Conservation (phyloP, 129 eudicot species). For the Silybum marianum region DNA sequence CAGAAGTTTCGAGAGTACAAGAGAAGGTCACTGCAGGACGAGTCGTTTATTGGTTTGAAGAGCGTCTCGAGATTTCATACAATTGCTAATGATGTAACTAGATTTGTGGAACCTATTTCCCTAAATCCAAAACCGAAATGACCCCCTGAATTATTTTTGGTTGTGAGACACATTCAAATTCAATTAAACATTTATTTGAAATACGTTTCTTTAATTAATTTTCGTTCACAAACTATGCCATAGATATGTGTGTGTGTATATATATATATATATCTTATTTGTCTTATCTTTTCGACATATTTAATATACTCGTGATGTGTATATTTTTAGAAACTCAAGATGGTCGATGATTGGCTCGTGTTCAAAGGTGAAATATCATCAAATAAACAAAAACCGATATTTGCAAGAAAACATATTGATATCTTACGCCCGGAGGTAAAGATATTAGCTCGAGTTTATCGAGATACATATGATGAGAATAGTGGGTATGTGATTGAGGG, state of each 20-base stretch:
- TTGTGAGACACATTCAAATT: too few species aligned
- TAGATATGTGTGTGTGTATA: too few species aligned
- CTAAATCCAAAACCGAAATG: too few species aligned
- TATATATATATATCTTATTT: slow-evolving; percentile 1
- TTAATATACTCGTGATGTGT: background rate
- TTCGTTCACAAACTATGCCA: background rate
- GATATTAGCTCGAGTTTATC: slow-evolving; percentile 62
- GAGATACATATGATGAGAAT: slow-evolving; percentile 32
- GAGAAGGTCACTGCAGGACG: too few species aligned
- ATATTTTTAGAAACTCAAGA: slow-evolving; percentile 44
- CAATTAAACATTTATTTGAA: background rate
- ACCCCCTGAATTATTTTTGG: too few species aligned
- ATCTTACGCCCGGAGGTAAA: slow-evolving; percentile 38
- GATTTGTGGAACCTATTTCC: too few species aligned
- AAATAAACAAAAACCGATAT: slow-evolving; percentile 50
- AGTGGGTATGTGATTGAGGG: slow-evolving; percentile 65
- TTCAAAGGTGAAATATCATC: slow-evolving; percentile 53
- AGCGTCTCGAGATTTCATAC: too few species aligned
- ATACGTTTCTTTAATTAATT: background rate
- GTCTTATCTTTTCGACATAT: background rate
- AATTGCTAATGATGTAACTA: too few species aligned
- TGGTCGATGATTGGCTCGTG: slow-evolving; percentile 60
- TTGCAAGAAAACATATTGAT: slow-evolving; percentile 50
- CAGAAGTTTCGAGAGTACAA: too few species aligned
- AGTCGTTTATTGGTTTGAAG: too few species aligned